phyloP scores from a whole-genome alignment of 345 rosid genomes.

The Arabidopsis suecica region DNA sequence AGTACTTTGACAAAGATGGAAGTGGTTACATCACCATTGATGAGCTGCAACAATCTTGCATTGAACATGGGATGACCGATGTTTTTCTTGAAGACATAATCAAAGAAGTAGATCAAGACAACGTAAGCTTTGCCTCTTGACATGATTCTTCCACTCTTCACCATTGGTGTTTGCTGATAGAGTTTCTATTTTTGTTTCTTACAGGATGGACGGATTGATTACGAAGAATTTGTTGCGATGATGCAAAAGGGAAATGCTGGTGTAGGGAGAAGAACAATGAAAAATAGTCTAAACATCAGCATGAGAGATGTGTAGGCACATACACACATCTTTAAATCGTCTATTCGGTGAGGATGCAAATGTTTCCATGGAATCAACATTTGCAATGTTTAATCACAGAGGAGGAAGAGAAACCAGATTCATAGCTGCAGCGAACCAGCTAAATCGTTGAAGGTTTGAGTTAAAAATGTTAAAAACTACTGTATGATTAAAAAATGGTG shows the following conservation, averaged over 20 bases:
- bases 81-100: slow-evolving; percentile 90
- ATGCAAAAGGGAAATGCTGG: slow-evolving; percentile 98
- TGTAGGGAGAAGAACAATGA: slow-evolving; percentile 97
- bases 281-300: slow-evolving; percentile 91
- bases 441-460: slow-evolving; percentile 26
- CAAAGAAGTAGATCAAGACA: slow-evolving; percentile 97
- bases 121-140: slow-evolving; percentile 56
- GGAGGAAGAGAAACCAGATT: slow-evolving; percentile 7
- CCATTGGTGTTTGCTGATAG: not conserved
- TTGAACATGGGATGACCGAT: slow-evolving; percentile 93
- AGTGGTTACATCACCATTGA: slow-evolving; percentile 98
- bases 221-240: slow-evolving; percentile 98
- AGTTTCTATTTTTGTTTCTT: not conserved
- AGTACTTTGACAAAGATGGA: slow-evolving; percentile 92
- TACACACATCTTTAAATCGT: not conserved
- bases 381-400: slow-evolving; percentile 22
- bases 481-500: slow-evolving; percentile 24
- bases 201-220: slow-evolving; percentile 96
- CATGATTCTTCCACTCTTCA: not conserved
- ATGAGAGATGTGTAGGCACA: slow-evolving; percentile 71
- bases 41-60: slow-evolving; percentile 96
- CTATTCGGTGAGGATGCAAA: slow-evolving; percentile 16
- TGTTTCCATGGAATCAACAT: slow-evolving; percentile 25
- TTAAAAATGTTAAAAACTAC: slow-evolving; percentile 29
- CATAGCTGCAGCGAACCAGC: slow-evolving; percentile 16